Conservation (phyloP, 768 basidiomycete species). For the Russula dissimulans region DNA sequence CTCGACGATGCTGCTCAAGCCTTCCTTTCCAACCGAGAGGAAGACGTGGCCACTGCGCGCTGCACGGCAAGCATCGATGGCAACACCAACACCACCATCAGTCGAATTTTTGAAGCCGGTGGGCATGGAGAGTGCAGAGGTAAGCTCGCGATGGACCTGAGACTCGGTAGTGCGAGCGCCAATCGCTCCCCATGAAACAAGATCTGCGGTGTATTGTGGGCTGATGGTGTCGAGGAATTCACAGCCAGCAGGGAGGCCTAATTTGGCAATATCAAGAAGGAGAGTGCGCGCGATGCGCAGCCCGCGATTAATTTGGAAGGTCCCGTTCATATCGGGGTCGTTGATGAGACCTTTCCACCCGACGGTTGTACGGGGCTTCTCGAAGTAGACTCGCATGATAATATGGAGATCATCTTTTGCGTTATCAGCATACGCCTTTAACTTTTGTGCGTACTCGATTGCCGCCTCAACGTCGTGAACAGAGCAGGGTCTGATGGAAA, state of each 20-base stretch:
- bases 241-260: constrained; percentile 92
- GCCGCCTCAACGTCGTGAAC: constrained; percentile 86
- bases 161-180: constrained; percentile 90
- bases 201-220: constrained; percentile 89
- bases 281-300: constrained; percentile 80
- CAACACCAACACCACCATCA: constrained; percentile 85
- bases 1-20: constrained; percentile 89
- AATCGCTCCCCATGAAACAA: constrained; percentile 93
- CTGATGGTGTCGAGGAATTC: constrained; percentile 82
- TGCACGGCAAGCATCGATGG: constrained; percentile 91
- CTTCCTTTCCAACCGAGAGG: constrained; percentile 95
- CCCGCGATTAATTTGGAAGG: constrained; percentile 95
- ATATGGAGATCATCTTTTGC: constrained; percentile 85
- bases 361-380: constrained; percentile 91
- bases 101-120: constrained; percentile 99
- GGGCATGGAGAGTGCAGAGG: constrained; percentile 84
- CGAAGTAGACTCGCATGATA: constrained; percentile 98
- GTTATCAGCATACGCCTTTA: constrained; percentile 70
- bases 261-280: constrained; percentile 78
- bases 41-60: constrained; percentile 90
- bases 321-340: constrained; percentile 88
- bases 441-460: constrained; percentile 73
- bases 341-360: constrained; percentile 99
- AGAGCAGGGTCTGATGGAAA: constrained; percentile 68
- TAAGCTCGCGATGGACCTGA: constrained; percentile 85